These are phyloP conservation scores for Beauveria scarabaeidicola DNA, from an alignment of 2,329 filamentous ascomycete species.

Conservation along the genomic window DNA sequence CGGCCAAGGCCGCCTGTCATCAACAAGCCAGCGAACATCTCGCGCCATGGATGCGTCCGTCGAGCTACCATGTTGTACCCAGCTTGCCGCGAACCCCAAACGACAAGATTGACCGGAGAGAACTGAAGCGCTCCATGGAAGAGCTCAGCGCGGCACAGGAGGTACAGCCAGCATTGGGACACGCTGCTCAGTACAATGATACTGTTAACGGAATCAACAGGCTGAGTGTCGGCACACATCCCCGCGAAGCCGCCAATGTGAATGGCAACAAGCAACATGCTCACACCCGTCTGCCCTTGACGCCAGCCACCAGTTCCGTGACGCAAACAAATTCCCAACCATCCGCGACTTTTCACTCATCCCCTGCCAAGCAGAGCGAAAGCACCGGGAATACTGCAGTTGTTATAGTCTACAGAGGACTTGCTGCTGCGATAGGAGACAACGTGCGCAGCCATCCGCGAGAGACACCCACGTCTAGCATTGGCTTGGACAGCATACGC, in stretches of 20 bases:
- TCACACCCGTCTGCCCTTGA: neutral
- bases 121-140: neutral
- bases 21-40: neutral
- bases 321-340: neutral
- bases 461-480: neutral
- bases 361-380: too few species aligned
- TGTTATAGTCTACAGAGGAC: neutral
- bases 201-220: neutral
- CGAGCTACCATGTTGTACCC: neutral
- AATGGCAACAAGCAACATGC: neutral
- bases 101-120: slow-evolving; percentile 4
- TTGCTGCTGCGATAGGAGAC: neutral
- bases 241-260: neutral
- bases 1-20: neutral
- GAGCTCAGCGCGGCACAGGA: neutral
- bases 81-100: neutral
- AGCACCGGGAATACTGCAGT: neutral
- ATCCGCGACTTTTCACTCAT: neutral
- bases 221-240: neutral
- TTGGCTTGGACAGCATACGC: slow-evolving; percentile 1
- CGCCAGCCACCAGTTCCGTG: neutral
- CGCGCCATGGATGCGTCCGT: slow-evolving; percentile 4
- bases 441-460: neutral
- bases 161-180: neutral
- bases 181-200: neutral